phyloP scores from a whole-genome alignment of 169 alveolate species.

The Hepatocystis sp. region DNA sequence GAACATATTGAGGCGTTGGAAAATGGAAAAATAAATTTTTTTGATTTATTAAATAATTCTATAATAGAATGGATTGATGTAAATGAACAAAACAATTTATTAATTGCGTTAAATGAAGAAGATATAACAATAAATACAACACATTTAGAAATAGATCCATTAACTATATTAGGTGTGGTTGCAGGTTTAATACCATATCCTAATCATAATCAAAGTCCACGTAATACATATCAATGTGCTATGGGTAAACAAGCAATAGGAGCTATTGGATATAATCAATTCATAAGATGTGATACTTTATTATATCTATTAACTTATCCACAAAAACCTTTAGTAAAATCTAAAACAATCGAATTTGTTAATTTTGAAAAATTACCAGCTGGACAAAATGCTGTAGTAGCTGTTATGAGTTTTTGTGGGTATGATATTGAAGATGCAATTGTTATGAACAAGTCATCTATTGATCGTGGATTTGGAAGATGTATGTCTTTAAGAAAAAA shows the following conservation, averaged over 20 bases:
- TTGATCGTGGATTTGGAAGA: slow-evolving; percentile 99
- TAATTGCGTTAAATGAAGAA: slow-evolving; percentile 95
- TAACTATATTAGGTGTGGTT: slow-evolving; percentile 98
- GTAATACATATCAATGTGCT: slow-evolving; percentile 99
- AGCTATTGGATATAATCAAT: slow-evolving; percentile 97
- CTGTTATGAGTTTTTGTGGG: slow-evolving; percentile 99
- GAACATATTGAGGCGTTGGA: slow-evolving; percentile 76
- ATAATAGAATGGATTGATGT: slow-evolving; percentile 99
- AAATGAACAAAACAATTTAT: slow-evolving; percentile 98
- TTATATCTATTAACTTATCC: slow-evolving; percentile 97
- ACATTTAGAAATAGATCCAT: slow-evolving; percentile 99
- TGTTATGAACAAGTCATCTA: slow-evolving; percentile 96
- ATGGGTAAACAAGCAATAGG: slow-evolving; percentile 99
- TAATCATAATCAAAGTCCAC: slow-evolving; percentile 99
- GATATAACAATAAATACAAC: slow-evolving; percentile 94
- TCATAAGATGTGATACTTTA: slow-evolving; percentile 93
- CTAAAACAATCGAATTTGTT: slow-evolving; percentile 97
- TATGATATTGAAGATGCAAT: slow-evolving; percentile 99
- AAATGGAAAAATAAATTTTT: slow-evolving; percentile 86
- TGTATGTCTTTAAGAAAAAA: slow-evolving; percentile 86
- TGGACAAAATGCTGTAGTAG: slow-evolving; percentile 99
- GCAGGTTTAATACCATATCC: slow-evolving; percentile 99
- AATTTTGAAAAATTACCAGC: slow-evolving; percentile 99
- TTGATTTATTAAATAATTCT: slow-evolving; percentile 87
- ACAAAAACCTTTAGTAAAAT: slow-evolving; percentile 98